A percentile compares a stretch with the other conserved stretches of the same genome.
These are phyloP conservation scores for Jackrogersella minutella DNA, from an alignment of 495 filamentous ascomycete species.

Conservation along the genomic window DNA sequence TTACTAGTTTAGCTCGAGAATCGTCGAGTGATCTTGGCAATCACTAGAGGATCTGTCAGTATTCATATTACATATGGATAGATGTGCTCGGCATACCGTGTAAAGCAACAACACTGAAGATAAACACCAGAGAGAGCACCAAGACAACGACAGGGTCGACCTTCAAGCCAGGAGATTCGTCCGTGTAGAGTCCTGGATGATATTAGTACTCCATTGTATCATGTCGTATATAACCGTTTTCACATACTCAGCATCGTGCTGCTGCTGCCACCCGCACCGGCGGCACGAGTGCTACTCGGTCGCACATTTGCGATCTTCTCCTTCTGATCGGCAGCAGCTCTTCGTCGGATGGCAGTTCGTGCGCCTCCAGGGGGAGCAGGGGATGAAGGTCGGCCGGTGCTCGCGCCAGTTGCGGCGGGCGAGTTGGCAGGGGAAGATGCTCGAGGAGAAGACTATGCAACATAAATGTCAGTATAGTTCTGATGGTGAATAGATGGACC, in stretches of 20 bases:
- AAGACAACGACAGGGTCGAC: conserved; percentile 97
- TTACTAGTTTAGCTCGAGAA: conserved; percentile 70
- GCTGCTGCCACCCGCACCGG: conserved; percentile 93
- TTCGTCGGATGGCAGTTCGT: conserved; percentile 90
- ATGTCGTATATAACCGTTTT: background rate
- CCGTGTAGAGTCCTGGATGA: conserved; percentile 85
- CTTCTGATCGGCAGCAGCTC: conserved; percentile 94
- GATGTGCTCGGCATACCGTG: conserved; percentile 81
- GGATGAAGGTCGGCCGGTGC: conserved; percentile 79
- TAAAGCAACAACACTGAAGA: conserved; percentile 96
- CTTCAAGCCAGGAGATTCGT: conserved; percentile 94
- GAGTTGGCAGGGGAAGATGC: conserved; percentile 66
- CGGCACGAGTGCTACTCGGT: conserved; percentile 88
- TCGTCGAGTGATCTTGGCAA: conserved; percentile 93
- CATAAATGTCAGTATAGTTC: conserved; percentile 22
- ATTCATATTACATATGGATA: background rate
- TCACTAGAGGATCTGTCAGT: conserved; percentile 66
- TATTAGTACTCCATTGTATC: conserved; percentile 10
- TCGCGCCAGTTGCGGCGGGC: conserved; percentile 64
- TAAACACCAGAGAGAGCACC: conserved; percentile 93
- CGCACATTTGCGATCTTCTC: conserved; percentile 91
- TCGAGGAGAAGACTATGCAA: conserved; percentile 75
- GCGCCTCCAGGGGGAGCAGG: conserved; percentile 93
- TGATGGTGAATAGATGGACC: background rate
- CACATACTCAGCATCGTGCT: conserved; percentile 93